These are phyloP conservation scores for Mallotus nudiflorus DNA, from an alignment of 345 rosid species.

Conservation along the genomic window DNA sequence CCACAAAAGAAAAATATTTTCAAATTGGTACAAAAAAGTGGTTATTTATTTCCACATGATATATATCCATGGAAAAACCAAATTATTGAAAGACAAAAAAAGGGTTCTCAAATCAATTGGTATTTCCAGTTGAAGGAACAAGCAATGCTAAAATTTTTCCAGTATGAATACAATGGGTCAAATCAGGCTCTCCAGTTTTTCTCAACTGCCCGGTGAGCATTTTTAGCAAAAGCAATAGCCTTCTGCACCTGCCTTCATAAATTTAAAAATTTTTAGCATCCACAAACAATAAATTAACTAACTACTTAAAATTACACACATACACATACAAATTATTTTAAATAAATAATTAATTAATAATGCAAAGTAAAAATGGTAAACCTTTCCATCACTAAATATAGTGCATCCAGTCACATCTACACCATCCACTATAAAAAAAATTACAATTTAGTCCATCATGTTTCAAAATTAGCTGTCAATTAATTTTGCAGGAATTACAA, in stretches of 20 bases:
- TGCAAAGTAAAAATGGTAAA: slow-evolving; percentile 35
- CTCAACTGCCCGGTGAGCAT: slow-evolving; percentile 68
- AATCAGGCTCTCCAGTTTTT: slow-evolving; percentile 68
- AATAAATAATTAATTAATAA: background rate
- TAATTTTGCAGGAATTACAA: too few relatives aligned
- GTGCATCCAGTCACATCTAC: slow-evolving; percentile 64
- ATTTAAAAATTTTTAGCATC: slow-evolving; percentile 27
- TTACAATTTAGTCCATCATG: background rate
- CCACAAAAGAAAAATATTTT: too few relatives aligned
- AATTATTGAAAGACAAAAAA: background rate
- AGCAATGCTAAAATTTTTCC: slow-evolving; percentile 64
- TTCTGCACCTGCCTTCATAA: slow-evolving; percentile 75
- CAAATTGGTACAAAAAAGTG: too few relatives aligned
- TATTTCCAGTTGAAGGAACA: slow-evolving; percentile 57
- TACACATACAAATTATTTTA: too few relatives aligned
- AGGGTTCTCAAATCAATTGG: background rate
- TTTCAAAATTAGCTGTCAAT: background rate
- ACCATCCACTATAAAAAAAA: slow-evolving; percentile 47
- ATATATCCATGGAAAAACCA: background rate
- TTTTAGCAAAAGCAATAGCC: slow-evolving; percentile 71
- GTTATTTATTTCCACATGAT: background rate
- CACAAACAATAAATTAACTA: background rate
- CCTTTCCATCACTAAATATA: slow-evolving; percentile 59
- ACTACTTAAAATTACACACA: too few relatives aligned
- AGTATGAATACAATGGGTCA: slow-evolving; percentile 67